Evolutionary conservation across 2,329 filamentous ascomycete species (phyloP).

Genomic region (Diaporthe ampelina): DNA sequence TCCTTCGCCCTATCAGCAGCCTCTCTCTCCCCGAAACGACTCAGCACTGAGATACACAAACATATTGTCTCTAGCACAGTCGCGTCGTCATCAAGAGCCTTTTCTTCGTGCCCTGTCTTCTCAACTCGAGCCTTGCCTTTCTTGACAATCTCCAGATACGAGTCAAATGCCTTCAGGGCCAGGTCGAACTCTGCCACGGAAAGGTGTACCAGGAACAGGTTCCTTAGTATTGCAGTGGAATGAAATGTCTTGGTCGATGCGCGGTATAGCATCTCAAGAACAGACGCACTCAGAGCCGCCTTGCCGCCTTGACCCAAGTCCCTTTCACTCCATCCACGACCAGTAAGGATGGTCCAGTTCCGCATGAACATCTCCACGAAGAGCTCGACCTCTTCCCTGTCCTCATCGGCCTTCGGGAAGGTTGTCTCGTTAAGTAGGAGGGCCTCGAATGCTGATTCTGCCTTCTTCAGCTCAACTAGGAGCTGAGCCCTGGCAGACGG

Average conservation of each 20-base stretch:
- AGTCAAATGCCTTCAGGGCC: slow-evolving; percentile 90
- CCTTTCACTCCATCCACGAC: slow-evolving; percentile 82
- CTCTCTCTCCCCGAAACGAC: slow-evolving; percentile 81
- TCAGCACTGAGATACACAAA: slow-evolving; percentile 84
- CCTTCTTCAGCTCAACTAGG: slow-evolving; percentile 81
- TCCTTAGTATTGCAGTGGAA: slow-evolving; percentile 87
- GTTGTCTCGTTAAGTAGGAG: slow-evolving; percentile 82
- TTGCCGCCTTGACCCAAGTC: slow-evolving; percentile 88
- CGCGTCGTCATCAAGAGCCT: slow-evolving; percentile 82
- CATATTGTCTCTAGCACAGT: slow-evolving; percentile 83
- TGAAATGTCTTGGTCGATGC: slow-evolving; percentile 95
- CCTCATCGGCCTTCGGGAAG: slow-evolving; percentile 87
- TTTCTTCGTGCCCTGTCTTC: slow-evolving; percentile 80
- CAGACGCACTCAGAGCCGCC: slow-evolving; percentile 78
- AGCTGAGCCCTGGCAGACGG: slow-evolving; percentile 74
- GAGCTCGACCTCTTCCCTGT: slow-evolving; percentile 82
- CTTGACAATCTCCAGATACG: slow-evolving; percentile 89
- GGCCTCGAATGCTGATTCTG: slow-evolving; percentile 84
- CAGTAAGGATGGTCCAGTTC: slow-evolving; percentile 89
- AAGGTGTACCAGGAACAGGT: slow-evolving; percentile 89
- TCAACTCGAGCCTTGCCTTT: slow-evolving; percentile 87
- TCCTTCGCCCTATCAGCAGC: slow-evolving; percentile 85
- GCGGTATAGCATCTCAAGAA: slow-evolving; percentile 90
- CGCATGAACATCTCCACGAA: slow-evolving; percentile 84
- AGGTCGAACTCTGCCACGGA: slow-evolving; percentile 92